Evolutionary conservation across 2,329 filamentous ascomycete species (phyloP).

Genomic region (Lecanicillium sp.): DNA sequence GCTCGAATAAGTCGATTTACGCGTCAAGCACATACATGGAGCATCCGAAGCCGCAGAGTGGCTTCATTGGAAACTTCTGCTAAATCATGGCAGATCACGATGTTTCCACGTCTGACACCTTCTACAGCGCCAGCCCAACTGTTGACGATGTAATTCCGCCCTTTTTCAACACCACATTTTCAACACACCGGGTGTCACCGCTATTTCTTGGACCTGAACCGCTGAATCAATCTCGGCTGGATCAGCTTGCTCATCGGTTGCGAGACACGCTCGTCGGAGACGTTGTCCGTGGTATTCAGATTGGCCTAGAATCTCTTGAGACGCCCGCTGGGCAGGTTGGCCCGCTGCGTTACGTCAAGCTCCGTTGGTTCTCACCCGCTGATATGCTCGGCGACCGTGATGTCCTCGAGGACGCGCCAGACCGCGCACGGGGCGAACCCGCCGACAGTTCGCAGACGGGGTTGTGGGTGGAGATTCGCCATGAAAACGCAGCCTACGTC

Average conservation of each 20-base stretch:
- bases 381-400: slow-evolving; percentile 27
- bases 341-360: slow-evolving; percentile 40
- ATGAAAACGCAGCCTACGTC: slow-evolving; percentile 47
- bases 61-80: background rate
- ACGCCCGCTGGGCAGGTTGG: slow-evolving; percentile 33
- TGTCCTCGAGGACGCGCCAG: slow-evolving; percentile 16
- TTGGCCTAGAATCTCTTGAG: slow-evolving; percentile 40
- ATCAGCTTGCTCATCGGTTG: slow-evolving; percentile 40
- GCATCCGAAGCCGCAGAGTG: no score
- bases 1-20: background rate
- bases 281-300: slow-evolving; percentile 53
- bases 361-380: slow-evolving; percentile 39
- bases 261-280: slow-evolving; percentile 53
- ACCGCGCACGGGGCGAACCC: slow-evolving; percentile 14
- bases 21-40: background rate
- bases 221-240: slow-evolving; percentile 35
- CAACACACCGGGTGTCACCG: slow-evolving; percentile 49
- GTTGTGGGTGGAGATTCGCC: slow-evolving; percentile 43
- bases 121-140: slow-evolving; percentile 7
- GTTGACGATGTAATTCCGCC: slow-evolving; percentile 26
- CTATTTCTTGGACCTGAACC: slow-evolving; percentile 40
- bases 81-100: slow-evolving; percentile 11
- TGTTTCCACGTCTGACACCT: slow-evolving; percentile 11
- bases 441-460: slow-evolving; percentile 24
- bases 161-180: slow-evolving; percentile 55